Base-by-base conservation (phyloP, 345 rosid genomes). In the Brassica incana region DNA sequence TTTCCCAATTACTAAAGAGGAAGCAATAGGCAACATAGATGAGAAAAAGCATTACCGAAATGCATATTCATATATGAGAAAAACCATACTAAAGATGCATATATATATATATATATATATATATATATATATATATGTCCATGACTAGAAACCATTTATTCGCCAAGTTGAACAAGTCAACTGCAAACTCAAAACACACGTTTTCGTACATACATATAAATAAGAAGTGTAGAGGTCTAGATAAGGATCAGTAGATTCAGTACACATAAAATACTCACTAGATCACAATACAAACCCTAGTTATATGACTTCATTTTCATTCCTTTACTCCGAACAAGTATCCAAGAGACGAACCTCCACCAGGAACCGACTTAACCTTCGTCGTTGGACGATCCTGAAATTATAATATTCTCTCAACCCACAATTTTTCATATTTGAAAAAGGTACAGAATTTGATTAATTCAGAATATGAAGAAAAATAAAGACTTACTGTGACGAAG, bases 371-470 rank as follows among this genome's bases (percentile, higher is more conserved):
- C 56, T 87, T 87, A 67, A 90, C 92, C 76, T 84, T 88, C 16
- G 95, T 90, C 2, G 91, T 83, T 11, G 92, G 92, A 65, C 92
- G 90, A 82, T 85, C 95, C 92, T 90, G 85, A 78, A 68, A 40
- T 40, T 40, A 40, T 40, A 40, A 9, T 40, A 40, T 40, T 40
- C 3, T 10, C 10, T 40, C 32, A 40, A 40, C 48, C 48, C 48
- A 9, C 48, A 56, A 9, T 78, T 20, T 20, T 40, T 40, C 48
- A 40, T 6, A 11, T 25, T 23, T 15, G 8, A 16, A 30, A 29
- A 48, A 2, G 15, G 33, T 20, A 5, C 6, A 45, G 8, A 54
- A 43, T 23, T 43, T 56, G 64, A 23, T 0, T 8, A 15, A 58
- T 25, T 43, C 50, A 43, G 50, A 43, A 43, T 43, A 43, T 2